These are phyloP conservation scores for Periconia digitata DNA, from an alignment of 2,329 filamentous ascomycete genomes.

Conservation along the genomic window DNA sequence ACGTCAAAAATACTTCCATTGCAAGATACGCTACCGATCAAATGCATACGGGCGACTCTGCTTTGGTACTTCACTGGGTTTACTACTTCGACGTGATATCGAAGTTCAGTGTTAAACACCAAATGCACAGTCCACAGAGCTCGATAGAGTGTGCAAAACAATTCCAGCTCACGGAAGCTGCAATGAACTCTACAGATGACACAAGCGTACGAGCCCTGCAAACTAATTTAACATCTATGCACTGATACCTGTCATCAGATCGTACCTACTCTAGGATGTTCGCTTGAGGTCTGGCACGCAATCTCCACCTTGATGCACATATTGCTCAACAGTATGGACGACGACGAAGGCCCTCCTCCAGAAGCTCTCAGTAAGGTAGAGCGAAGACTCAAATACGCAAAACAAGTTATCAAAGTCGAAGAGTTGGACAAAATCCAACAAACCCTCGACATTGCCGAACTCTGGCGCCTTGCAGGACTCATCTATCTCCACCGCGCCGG, in stretches of 20 bases:
- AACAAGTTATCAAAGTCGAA: slow-evolving; percentile 8
- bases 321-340: slow-evolving; percentile 2
- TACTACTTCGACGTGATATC: slow-evolving; percentile 2
- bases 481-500: slow-evolving; percentile 17
- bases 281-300: slow-evolving; percentile 9
- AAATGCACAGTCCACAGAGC: neutral
- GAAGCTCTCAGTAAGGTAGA: slow-evolving; percentile 13
- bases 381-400: slow-evolving; percentile 10
- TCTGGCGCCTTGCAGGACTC: neutral
- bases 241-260: slow-evolving; percentile 3
- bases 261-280: slow-evolving; percentile 11
- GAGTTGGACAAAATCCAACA: neutral
- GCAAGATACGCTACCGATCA: neutral
- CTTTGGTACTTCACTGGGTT: neutral
- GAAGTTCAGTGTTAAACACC: neutral
- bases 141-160: neutral
- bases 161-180: neutral
- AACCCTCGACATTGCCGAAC: slow-evolving; percentile 10
- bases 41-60: neutral
- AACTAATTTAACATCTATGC: neutral
- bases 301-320: slow-evolving; percentile 8
- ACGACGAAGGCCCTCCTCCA: neutral
- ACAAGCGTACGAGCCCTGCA: neutral
- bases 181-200: neutral
- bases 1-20: neutral